A percentile compares a stretch with the other conserved stretches of the same genome.
phyloP scores from a whole-genome alignment of 2,329 filamentous ascomycete genomes.

The Plenodomus lindquistii region DNA sequence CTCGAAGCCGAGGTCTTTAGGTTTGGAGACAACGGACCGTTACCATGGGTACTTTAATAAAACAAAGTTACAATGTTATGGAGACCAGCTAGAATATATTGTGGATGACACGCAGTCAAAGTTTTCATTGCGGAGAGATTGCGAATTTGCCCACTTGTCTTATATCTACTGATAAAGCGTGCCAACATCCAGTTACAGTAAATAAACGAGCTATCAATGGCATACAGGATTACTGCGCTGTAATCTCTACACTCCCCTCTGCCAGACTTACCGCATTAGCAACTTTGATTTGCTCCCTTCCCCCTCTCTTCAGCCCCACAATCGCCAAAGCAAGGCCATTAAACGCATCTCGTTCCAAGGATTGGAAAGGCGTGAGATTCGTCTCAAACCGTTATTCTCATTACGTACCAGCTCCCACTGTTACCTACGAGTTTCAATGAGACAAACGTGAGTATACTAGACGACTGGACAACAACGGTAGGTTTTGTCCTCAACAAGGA shows the following conservation, averaged over 20 bases:
- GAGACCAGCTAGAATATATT: too few species aligned
- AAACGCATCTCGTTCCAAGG: constrained; percentile 25
- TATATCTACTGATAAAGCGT: too few species aligned
- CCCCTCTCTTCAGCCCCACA: background rate
- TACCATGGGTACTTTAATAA: too few species aligned
- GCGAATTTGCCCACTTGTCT: too few species aligned
- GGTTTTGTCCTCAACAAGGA: background rate
- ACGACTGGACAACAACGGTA: background rate
- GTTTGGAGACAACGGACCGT: too few species aligned
- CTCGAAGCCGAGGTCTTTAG: too few species aligned
- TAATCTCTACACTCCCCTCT: background rate
- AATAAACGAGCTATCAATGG: too few species aligned
- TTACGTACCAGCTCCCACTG: constrained; percentile 50
- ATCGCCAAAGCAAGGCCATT: constrained; percentile 1
- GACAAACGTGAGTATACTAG: constrained; percentile 42
- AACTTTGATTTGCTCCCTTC: background rate
- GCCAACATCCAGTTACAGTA: too few species aligned
- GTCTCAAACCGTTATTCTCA: constrained; percentile 48
- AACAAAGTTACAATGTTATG: too few species aligned
- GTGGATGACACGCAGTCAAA: too few species aligned
- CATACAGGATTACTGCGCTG: too few species aligned
- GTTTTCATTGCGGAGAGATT: too few species aligned
- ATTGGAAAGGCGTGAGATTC: constrained; percentile 27
- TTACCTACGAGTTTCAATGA: constrained; percentile 51
- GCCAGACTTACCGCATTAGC: background rate